Base-by-base conservation (phyloP, 164 flowering plant species). In the Berberis vulgaris region DNA sequence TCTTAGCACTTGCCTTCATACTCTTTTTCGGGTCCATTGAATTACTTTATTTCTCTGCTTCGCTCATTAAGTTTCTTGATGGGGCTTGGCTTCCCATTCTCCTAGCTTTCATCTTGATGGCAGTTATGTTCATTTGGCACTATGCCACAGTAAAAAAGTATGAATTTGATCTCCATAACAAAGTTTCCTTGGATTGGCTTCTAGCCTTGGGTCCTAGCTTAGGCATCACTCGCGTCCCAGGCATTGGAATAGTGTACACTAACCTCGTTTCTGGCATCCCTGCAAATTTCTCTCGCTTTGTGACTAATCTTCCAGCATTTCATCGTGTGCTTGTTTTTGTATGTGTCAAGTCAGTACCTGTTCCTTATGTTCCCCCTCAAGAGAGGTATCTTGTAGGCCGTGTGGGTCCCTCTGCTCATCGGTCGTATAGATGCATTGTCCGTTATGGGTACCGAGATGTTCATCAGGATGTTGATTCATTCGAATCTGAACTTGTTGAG, bases 1-100 rank as follows among this genome's bases (percentile, higher is more conserved):
- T 87, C 6, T 11, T 91, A 41, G 98, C 92, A n/a, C 73, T 89
- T 11, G 66, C 71, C 47, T 91, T 91, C 74, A 75, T 91, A n/a
- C 77, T 91, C 49, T 82, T 91, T 78, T 91, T 91, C 60, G 96
- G 96, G 45, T 86, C 91, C 11, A 74, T 91, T 61, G 98, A 91
- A 64, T 57, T 78, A 13, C 86, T 91, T 43, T 89, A 92, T 80
- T 89, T 92, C 79, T 87, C 98, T 10, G 93, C 98, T 44, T 92
- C 98, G 45, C 83, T 92, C 49, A 82, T 79, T 62, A 92, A 92
- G 71, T 89, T 89, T 64, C 78, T 72, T 3, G 98, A 92, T 49
- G 98, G 98, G 10, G 98, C 98, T 5, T 92, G 98, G 98, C 89
- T 92, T 5, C 98, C 98, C n/a, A 92, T 92, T 73, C 89, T 89